A percentile compares a stretch with the other conserved stretches of the same genome.
Conservation (phyloP, 2,329 filamentous ascomycete genomes). For the Colletotrichum somersetense region DNA sequence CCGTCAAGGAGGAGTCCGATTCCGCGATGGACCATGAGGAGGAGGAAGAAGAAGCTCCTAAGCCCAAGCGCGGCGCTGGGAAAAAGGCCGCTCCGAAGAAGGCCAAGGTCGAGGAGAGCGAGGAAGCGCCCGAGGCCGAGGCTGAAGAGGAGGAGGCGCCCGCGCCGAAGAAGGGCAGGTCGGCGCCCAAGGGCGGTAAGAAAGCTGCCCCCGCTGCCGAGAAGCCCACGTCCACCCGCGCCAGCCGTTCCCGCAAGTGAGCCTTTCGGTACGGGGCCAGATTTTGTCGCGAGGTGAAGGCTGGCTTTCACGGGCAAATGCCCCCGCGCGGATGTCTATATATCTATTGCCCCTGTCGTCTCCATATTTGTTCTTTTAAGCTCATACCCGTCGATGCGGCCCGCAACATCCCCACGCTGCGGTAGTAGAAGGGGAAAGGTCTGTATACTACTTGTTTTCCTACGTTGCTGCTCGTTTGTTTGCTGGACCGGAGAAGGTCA, state of each 20-base stretch:
- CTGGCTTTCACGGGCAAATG: neutral
- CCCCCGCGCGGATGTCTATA: neutral
- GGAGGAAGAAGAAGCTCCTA: slow-evolving; percentile 52
- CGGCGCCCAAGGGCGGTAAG: slow-evolving; percentile 34
- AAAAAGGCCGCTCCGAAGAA: slow-evolving; percentile 34
- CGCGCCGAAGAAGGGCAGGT: slow-evolving; percentile 22
- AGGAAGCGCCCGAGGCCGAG: slow-evolving; percentile 42
- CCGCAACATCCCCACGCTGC: neutral
- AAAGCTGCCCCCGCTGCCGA: slow-evolving; percentile 36
- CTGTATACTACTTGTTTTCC: slow-evolving; percentile 24
- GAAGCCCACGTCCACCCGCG: slow-evolving; percentile 27
- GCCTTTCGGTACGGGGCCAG: neutral
- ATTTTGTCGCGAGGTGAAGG: neutral
- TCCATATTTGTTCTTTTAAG: neutral
- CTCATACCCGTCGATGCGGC: slow-evolving; percentile 29
- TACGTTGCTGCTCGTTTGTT: neutral
- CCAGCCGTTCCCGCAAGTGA: slow-evolving; percentile 34
- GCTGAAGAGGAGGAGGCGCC: slow-evolving; percentile 22
- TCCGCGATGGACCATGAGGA: slow-evolving; percentile 49
- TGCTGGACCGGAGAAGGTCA: neutral
- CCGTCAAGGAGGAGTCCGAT: slow-evolving; percentile 24
- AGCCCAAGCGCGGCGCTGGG: slow-evolving; percentile 49
- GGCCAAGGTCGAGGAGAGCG: slow-evolving; percentile 37
- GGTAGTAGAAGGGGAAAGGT: neutral
- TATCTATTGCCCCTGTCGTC: neutral